Base-by-base conservation (phyloP, 345 rosid species). In the Boechera divaricarpa region DNA sequence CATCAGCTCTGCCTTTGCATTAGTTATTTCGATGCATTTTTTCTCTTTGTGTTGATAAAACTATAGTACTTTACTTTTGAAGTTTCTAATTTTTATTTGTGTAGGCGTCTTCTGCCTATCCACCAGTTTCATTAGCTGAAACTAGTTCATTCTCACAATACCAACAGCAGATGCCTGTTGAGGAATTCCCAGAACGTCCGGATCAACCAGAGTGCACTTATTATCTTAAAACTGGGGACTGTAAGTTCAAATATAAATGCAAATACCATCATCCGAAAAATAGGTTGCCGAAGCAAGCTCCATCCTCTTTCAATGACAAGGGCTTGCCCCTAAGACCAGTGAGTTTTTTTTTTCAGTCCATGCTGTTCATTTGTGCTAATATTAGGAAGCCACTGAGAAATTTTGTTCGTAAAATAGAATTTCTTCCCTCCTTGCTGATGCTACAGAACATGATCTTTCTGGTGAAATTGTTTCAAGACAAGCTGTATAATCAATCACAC, bases 251-350 rank as follows among this genome's bases (percentile, higher is more conserved):
- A 74, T 87, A 87, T 72, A 89, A 81, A 76, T 96, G 99, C 97
- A 96, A 87, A 81, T 96, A 84, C 81, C 91, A 93, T 82, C 99
- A 96, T 84, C 98, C 98, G 12, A 93, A 86, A 82, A 82, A 77
- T 67, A 84, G 86, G 65, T 60, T 71, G 69, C 56, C 83, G 2
- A 91, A 83, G 79, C 79, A 88, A 49, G 66, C 90, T 52, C 83
- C 90, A 33, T 87, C 85, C 58, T 36, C 84, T 65, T 84, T 93
- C 51, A 96, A 90, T 61, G 93, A 93, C 84, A 93, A 91, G 83
- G 99, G 98, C 75, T 88, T 93, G 73, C 99, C 98, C 26, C 63
- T 96, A 77, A 90, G 99, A 85, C 98, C 98, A 84, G 99, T 96
- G 83, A 93, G 95, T 87, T 67, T 16, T 74, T 63, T 24, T 54